phyloP scores from a whole-genome alignment of 2,329 filamentous ascomycete species.

The Calonectria crousiana region DNA sequence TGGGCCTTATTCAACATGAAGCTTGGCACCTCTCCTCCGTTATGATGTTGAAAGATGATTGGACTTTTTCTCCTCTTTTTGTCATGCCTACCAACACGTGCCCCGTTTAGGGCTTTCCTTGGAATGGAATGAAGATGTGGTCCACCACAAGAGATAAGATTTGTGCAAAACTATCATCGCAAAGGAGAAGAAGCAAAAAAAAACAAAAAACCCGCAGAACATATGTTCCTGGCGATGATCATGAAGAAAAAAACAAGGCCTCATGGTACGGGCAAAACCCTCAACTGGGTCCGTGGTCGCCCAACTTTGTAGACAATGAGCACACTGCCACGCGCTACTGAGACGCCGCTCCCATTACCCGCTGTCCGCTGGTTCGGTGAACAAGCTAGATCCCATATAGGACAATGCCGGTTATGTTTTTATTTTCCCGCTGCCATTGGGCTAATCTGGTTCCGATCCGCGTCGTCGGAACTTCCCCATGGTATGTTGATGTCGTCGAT shows the following conservation, averaged over 20 bases:
- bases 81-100: background rate
- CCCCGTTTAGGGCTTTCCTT: background rate
- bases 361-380: background rate
- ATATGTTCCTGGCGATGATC: background rate
- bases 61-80: background rate
- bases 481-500: background rate
- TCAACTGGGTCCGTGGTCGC: slow-evolving; percentile 24
- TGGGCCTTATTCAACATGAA: background rate
- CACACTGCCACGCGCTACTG: slow-evolving; percentile 23
- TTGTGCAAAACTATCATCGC: background rate
- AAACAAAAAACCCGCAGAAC: background rate
- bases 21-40: background rate
- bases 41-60: background rate
- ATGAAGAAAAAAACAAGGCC: background rate
- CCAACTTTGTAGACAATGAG: slow-evolving; percentile 35
- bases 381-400: background rate
- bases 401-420: background rate
- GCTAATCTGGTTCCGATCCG: background rate
- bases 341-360: background rate
- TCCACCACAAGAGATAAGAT: background rate
- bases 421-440: background rate
- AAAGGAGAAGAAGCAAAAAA: background rate
- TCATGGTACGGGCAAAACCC: slow-evolving; percentile 21
- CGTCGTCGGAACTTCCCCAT: background rate
- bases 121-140: background rate